These are phyloP conservation scores for Saprolegnia parasitica DNA, from an alignment of 352 stramenopile genomes.

Conservation along the genomic window DNA sequence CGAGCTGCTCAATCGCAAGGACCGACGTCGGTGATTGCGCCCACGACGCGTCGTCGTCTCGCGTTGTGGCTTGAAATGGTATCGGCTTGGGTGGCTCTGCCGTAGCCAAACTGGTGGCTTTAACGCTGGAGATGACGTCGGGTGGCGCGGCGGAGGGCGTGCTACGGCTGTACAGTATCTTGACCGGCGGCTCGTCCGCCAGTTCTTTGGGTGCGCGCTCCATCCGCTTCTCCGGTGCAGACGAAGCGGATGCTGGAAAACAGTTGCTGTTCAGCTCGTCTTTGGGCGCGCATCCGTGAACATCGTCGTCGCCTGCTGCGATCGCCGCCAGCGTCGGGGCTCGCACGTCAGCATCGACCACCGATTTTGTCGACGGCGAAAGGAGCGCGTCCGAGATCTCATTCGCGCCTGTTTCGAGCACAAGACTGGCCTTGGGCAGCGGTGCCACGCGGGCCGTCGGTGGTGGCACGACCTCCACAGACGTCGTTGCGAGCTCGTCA, in stretches of 20 bases:
- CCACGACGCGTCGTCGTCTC: too few relatives aligned
- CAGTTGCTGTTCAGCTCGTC: conserved; percentile 30
- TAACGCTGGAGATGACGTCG: too few relatives aligned
- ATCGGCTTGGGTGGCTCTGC: too few relatives aligned
- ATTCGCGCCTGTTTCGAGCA: background rate
- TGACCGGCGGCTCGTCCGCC: background rate
- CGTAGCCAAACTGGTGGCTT: too few relatives aligned
- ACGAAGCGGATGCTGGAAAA: background rate
- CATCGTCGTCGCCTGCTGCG: background rate
- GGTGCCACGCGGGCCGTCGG: too few relatives aligned
- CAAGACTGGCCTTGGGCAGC: too few relatives aligned
- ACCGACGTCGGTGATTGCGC: background rate
- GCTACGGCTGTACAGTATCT: background rate
- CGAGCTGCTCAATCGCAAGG: background rate
- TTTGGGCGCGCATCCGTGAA: conserved; percentile 14
- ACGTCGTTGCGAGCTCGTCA: background rate
- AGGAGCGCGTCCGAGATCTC: background rate
- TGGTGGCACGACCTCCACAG: background rate
- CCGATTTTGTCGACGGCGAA: conserved; percentile 4
- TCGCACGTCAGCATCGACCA: background rate
- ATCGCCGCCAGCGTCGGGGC: background rate
- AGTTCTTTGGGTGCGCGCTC: background rate
- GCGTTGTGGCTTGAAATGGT: too few relatives aligned
- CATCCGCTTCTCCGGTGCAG: background rate
- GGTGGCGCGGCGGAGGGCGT: too few relatives aligned